These are phyloP conservation scores for Chaetothyriales sp. DNA, from an alignment of 2,329 filamentous ascomycete genomes.

Conservation along the genomic window DNA sequence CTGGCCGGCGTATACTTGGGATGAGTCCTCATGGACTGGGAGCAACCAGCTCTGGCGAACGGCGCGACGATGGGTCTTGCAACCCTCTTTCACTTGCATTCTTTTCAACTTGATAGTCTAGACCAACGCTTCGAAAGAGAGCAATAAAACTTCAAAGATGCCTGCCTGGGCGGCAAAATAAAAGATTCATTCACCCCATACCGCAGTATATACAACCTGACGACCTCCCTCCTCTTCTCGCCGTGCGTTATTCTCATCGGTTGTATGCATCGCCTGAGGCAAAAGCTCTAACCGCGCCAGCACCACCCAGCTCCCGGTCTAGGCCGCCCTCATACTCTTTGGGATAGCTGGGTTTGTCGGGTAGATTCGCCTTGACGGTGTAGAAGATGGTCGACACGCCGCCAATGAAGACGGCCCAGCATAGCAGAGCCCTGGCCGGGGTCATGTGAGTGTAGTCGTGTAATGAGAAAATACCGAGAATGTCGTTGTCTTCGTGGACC, in stretches of 20 bases:
- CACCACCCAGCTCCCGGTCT: constrained; percentile 59
- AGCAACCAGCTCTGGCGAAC: not conserved
- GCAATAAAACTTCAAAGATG: not conserved
- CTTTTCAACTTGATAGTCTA: not conserved
- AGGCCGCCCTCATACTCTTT: constrained; percentile 55
- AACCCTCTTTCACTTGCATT: not conserved
- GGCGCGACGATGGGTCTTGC: not conserved
- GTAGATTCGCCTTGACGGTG: constrained; percentile 53
- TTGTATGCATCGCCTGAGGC: not conserved
- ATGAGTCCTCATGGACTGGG: not conserved
- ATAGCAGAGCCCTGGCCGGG: constrained; percentile 52
- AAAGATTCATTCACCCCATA: constrained; percentile 2
- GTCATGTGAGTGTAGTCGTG: constrained; percentile 78
- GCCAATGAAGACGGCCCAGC: constrained; percentile 53
- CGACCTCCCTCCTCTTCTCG: too few relatives aligned
- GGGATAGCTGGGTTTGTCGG: constrained; percentile 54
- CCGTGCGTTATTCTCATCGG: too few relatives aligned
- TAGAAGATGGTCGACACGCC: constrained; percentile 51
- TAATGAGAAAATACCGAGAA: constrained; percentile 75
- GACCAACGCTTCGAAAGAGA: not conserved
- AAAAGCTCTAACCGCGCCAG: constrained; percentile 42
- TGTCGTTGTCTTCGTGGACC: constrained; percentile 90
- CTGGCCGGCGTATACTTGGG: constrained; percentile 7
- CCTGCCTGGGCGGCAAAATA: not conserved
- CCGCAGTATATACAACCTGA: too few relatives aligned